phyloP scores from a whole-genome alignment of 1,139 yeast genomes.

The Kodamaea alishanica region DNA sequence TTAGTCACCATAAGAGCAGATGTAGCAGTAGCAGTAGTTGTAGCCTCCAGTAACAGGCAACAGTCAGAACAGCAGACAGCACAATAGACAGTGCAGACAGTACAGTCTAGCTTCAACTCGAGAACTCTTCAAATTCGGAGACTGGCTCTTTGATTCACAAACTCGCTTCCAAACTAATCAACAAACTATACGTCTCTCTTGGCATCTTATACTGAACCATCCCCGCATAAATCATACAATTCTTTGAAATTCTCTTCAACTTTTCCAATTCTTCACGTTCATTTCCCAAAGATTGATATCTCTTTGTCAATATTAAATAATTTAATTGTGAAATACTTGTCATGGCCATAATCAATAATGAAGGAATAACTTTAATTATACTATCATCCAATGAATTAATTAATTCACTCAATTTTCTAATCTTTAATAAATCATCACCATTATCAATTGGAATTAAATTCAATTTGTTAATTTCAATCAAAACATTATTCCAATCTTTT shows the following conservation, averaged over 20 bases:
- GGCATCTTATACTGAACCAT: slow-evolving; percentile 96
- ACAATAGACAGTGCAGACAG: too few species aligned
- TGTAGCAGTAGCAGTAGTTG: too few species aligned
- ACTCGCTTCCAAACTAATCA: slow-evolving; percentile 65
- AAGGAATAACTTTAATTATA: slow-evolving; percentile 76
- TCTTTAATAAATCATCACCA: slow-evolving; percentile 33
- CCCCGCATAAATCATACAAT: slow-evolving; percentile 93
- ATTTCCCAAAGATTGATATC: slow-evolving; percentile 48
- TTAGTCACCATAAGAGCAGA: too few species aligned
- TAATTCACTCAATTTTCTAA: slow-evolving; percentile 42
- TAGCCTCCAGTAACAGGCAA: too few species aligned
- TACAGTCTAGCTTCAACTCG: too few species aligned
- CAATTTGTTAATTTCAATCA: slow-evolving; percentile 54
- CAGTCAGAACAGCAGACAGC: too few species aligned
- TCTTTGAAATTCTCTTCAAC: slow-evolving; percentile 67
- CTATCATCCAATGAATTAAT: slow-evolving; percentile 60
- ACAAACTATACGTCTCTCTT: slow-evolving; percentile 74
- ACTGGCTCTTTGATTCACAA: too few species aligned
- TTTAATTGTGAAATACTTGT: slow-evolving; percentile 65
- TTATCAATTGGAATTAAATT: slow-evolving; percentile 62
- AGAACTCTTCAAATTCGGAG: too few species aligned
- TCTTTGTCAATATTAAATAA: slow-evolving; percentile 43
- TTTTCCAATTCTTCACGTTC: slow-evolving; percentile 51
- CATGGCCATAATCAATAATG: slow-evolving; percentile 77
- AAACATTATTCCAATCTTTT: slow-evolving; percentile 59